phyloP scores from a whole-genome alignment of 805 yeast species.

The Hanseniaspora meyeri region DNA sequence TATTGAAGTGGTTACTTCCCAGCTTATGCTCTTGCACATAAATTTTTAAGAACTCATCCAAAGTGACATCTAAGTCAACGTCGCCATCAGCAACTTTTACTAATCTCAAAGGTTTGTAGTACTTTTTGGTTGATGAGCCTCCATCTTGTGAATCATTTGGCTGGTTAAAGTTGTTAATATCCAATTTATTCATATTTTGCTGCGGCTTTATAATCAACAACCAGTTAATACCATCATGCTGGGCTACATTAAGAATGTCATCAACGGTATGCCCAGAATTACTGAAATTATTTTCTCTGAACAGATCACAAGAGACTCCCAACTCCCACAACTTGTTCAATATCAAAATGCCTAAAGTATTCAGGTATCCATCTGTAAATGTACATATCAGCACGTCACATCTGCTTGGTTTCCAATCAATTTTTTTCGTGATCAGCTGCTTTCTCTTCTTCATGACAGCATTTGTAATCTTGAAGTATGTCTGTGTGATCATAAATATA shows the following conservation, averaged over 20 bases:
- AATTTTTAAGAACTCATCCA: conserved; percentile 48
- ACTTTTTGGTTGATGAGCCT: conserved; percentile 28
- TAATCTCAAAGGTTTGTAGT: conserved; percentile 65
- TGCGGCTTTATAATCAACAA: conserved; percentile 67
- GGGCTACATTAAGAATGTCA: conserved; percentile 53
- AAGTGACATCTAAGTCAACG: conserved; percentile 60
- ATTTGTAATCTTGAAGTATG: conserved; percentile 32
- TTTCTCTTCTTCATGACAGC: conserved; percentile 27
- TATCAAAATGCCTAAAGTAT: conserved; percentile 51
- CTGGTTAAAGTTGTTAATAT: conserved; percentile 11
- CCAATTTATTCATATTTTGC: conserved; percentile 19
- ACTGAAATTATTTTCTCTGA: conserved; percentile 22
- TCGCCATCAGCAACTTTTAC: conserved; percentile 44
- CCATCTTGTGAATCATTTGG: conserved; percentile 2
- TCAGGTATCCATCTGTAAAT: conserved; percentile 43
- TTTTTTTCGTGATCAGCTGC: conserved; percentile 27
- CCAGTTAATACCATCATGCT: conserved; percentile 61
- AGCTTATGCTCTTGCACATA: conserved; percentile 22
- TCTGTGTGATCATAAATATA: conserved; percentile 40
- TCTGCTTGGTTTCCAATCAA: conserved; percentile 45
- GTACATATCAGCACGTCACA: conserved; percentile 77
- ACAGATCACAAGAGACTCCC: conserved; percentile 68
- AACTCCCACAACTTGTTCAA: conserved; percentile 57
- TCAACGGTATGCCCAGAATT: conserved; percentile 41
- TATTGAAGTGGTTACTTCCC: background rate